Percentiles rank a stretch among this genome's conserved stretches.
phyloP scores from a whole-genome alignment of 2,329 filamentous ascomycete species.

The Microsporum audouinii region DNA sequence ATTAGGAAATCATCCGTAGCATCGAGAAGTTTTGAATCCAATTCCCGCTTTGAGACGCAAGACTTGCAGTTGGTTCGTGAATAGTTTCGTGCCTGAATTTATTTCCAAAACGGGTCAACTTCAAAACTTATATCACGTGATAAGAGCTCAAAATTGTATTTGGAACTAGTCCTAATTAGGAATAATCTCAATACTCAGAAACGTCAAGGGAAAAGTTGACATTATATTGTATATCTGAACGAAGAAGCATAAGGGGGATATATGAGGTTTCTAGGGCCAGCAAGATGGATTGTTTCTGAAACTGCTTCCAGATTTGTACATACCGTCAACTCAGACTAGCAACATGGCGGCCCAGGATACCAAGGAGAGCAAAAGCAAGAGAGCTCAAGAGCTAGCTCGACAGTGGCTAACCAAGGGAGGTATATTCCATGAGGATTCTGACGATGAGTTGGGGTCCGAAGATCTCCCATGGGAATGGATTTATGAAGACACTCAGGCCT shows the following conservation, averaged over 20 bases:
- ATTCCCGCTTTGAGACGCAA: background rate
- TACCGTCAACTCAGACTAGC: background rate
- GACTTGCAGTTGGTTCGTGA: background rate
- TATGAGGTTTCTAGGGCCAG: background rate
- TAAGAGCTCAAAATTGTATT: background rate
- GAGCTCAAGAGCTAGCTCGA: slow-evolving; percentile 29
- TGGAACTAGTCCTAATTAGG: background rate
- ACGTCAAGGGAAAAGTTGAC: background rate
- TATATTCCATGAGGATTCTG: slow-evolving; percentile 64
- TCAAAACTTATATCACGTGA: slow-evolving; percentile 3
- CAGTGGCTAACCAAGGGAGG: slow-evolving; percentile 49
- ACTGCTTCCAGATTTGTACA: background rate
- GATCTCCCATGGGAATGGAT: slow-evolving; percentile 72
- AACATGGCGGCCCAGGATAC: slow-evolving; percentile 1
- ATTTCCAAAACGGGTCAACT: background rate
- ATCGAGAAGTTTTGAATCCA: background rate
- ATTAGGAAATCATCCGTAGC: background rate
- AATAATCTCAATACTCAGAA: slow-evolving; percentile 1
- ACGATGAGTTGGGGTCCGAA: slow-evolving; percentile 69
- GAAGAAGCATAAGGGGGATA: background rate
- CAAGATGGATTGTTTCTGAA: background rate
- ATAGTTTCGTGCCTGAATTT: slow-evolving; percentile 1
- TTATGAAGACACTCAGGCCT: slow-evolving; percentile 37
- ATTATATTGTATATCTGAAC: background rate
- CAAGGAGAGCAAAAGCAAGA: slow-evolving; percentile 1